Percentiles rank a stretch among this genome's conserved stretches.
Evolutionary conservation across 2,329 filamentous ascomycete genomes (phyloP).

Genomic region (Talaromyces islandicus): DNA sequence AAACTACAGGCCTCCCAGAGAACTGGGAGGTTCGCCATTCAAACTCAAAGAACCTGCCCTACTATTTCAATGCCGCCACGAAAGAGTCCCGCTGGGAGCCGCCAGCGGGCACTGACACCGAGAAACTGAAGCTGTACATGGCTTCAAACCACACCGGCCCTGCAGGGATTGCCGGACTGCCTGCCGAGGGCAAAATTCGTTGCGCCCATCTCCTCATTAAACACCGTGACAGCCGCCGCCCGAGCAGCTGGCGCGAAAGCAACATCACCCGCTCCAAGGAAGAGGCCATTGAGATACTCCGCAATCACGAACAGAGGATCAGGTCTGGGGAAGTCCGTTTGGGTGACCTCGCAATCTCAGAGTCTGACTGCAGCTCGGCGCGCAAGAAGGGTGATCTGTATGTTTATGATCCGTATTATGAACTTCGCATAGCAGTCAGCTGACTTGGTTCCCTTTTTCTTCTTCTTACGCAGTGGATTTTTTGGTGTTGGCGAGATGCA

Average conservation of each 20-base stretch:
- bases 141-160: slow-evolving; percentile 69
- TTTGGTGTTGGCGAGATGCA: slow-evolving; percentile 97
- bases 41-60: slow-evolving; percentile 96
- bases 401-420: slow-evolving; percentile 25
- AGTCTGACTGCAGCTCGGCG: slow-evolving; percentile 94
- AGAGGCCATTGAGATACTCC: slow-evolving; percentile 73
- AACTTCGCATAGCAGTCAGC: background rate
- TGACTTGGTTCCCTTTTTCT: background rate
- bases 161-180: slow-evolving; percentile 32
- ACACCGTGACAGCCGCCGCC: slow-evolving; percentile 79
- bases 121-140: slow-evolving; percentile 93
- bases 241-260: slow-evolving; percentile 87
- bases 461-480: slow-evolving; percentile 56
- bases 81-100: slow-evolving; percentile 96
- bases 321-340: slow-evolving; percentile 61
- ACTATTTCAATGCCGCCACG: slow-evolving; percentile 89
- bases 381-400: slow-evolving; percentile 86
- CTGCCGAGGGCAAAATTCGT: slow-evolving; percentile 76
- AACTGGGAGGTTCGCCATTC: slow-evolving; percentile 96
- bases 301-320: slow-evolving; percentile 70
- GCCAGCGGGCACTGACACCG: slow-evolving; percentile 77
- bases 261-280: slow-evolving; percentile 85
- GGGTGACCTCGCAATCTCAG: slow-evolving; percentile 76
- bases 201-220: slow-evolving; percentile 91
- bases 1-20: slow-evolving; percentile 68